Base-by-base conservation (phyloP, 129 eudicot genomes). In the Kitagawia praeruptora region DNA sequence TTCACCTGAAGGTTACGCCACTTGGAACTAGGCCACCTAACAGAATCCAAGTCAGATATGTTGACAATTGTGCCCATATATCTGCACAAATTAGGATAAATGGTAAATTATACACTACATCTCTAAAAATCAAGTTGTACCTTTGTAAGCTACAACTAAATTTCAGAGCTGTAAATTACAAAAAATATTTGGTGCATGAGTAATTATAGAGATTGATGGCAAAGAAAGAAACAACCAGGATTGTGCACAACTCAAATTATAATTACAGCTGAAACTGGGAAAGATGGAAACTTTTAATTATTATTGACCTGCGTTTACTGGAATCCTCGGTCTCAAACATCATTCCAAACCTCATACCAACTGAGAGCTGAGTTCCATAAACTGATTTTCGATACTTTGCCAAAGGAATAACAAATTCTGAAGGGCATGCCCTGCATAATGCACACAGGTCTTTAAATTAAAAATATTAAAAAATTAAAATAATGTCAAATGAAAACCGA, bases 291-390 rank as follows among this genome's bases (percentile, higher is more conserved):
- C 69, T 15, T 37, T 41, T 18, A 78, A 64, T 5, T 27, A 63
- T 70, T 34, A 31, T 23, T n/a, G 77, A 92, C 99, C 99, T 92
- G 89, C 98, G 91, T 84, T 96, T 96, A 77, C 92, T 89, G 3
- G 99, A 96, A 74, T 96, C 99, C 82, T 96, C 98, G 1, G 99
- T 92, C 85, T 96, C 99, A 83, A 96, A 96, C 99, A 96, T 96
- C 97, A 96, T 96, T 46, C 98, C 99, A 74, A 96, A 96, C 83
- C 99, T 85, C 99, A 96, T 96, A 23, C 99, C 99, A 49, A 83
- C 88, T 2, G 99, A 92, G 74, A 96, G 89, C 45, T 96, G 99
- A n/a, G 93, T 87, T 46, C 96, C 89, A 21, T 83, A 89, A 0
- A 96, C 87, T 28, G 96, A 81, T 83, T 96, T 96, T 74, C 96